Evolutionary conservation across 23 red algal genomes (phyloP), one percentile per base, ranked within the genome.

Genomic region (Gracilariopsis chorda): DNA sequence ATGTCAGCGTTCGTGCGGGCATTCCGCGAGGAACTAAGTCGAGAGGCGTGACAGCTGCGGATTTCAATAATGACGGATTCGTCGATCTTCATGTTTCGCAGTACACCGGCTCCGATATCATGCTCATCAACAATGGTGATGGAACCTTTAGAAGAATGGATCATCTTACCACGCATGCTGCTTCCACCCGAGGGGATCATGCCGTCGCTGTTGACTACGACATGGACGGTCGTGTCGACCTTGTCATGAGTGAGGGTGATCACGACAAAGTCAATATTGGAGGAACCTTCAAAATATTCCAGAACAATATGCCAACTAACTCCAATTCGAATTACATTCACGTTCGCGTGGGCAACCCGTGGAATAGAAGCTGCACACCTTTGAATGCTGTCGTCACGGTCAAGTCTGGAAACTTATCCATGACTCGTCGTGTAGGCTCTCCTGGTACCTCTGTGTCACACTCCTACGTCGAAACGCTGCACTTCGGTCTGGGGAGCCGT

Each of bases 1-100:
- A 58, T 30, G 78, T 82, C 4, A 47, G 55, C 14, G 25, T 8
- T 41, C 12, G 3, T 2, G 64, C 51, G 0, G 65, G 46, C 3
- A 16, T 88, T 45, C 84, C 64, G n/a, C 48, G 34, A 4, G 76
- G 60, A 12, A 77, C 55, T 11, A 43, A 77, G 47, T 71, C 74
- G 11, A 30, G 73, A 17, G 77, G 57, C 11, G 88, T 92, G 12
- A 82, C 88, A 5, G 56, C 53, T 2, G 88, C 48, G 9, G 88
- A 92, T 63, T 92, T 92, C 30, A 92, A 82, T 76, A 92, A 92
- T 65, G 88, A 92, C 74, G 88, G 88, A 2, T 65, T 60, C 19
- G 44, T 92, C 24, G 88, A 92, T 36, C 45, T 92, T 43, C 57
- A 80, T 25, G 65, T 77, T 2, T 71, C 84, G 32, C 62, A 51